These are phyloP conservation scores for Monilinia polystroma DNA, from an alignment of 2,329 filamentous ascomycete species.

Conservation along the genomic window DNA sequence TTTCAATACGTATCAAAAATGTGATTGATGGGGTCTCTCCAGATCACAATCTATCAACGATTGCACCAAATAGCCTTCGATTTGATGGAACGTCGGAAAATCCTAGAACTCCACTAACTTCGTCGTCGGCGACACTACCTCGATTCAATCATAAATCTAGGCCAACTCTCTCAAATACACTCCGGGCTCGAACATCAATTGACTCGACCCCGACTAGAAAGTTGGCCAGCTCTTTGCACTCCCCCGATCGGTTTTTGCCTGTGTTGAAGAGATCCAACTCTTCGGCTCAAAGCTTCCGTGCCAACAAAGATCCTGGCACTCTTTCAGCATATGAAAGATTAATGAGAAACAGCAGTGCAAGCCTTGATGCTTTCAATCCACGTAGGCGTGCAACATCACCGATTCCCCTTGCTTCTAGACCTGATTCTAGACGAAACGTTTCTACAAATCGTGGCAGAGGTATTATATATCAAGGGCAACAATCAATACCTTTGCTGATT, in stretches of 20 bases:
- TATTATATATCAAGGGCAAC: slow-evolving; percentile 26
- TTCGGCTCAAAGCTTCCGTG: slow-evolving; percentile 50
- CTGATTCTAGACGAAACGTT: slow-evolving; percentile 28
- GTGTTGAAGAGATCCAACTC: slow-evolving; percentile 43
- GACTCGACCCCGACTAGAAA: slow-evolving; percentile 27
- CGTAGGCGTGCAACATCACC: slow-evolving; percentile 36
- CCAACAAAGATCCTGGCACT: slow-evolving; percentile 49
- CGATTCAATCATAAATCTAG: slow-evolving; percentile 26
- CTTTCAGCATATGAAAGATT: slow-evolving; percentile 49
- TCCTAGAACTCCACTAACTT: slow-evolving; percentile 1
- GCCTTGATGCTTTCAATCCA: slow-evolving; percentile 54
- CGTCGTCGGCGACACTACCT: slow-evolving; percentile 28
- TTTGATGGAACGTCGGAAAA: slow-evolving; percentile 22
- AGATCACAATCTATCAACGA: slow-evolving; percentile 8
- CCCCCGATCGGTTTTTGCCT: slow-evolving; percentile 60
- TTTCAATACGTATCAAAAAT: slow-evolving; percentile 18
- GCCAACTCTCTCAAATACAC: background rate
- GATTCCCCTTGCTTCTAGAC: slow-evolving; percentile 27
- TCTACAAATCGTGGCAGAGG: slow-evolving; percentile 35
- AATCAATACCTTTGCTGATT: slow-evolving; percentile 20
- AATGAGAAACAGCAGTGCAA: slow-evolving; percentile 45
- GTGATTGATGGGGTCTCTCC: slow-evolving; percentile 7
- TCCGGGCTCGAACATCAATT: slow-evolving; percentile 12
- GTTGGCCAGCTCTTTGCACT: slow-evolving; percentile 29
- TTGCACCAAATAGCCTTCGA: slow-evolving; percentile 8